Evolutionary conservation across 345 rosid species (phyloP).

Genomic region (Conringia planisiliqua): DNA sequence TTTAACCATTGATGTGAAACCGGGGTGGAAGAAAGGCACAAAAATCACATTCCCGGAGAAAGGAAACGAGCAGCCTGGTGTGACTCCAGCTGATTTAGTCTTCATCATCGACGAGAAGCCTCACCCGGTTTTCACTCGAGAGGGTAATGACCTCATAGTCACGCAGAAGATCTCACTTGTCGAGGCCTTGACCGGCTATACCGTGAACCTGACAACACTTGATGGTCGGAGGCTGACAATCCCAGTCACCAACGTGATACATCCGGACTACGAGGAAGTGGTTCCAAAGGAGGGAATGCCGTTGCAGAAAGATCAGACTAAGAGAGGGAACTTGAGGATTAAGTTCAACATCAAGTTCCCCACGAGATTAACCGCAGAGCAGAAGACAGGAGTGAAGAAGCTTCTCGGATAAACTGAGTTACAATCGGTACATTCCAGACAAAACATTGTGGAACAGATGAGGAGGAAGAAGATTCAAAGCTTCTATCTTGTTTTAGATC

Average conservation of each 20-base stretch:
- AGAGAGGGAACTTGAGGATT: constrained; percentile 52
- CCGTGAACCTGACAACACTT: constrained; percentile 44
- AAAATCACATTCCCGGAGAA: constrained; percentile 54
- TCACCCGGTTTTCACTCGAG: constrained; percentile 51
- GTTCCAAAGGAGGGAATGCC: constrained; percentile 65
- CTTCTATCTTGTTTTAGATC: constrained; percentile 4
- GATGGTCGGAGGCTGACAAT: constrained; percentile 52
- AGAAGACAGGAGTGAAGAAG: constrained; percentile 51
- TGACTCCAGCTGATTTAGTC: constrained; percentile 45
- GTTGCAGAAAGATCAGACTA: constrained; percentile 47
- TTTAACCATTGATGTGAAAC: constrained; percentile 46
- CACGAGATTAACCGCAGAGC: constrained; percentile 42
- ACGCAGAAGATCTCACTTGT: constrained; percentile 45
- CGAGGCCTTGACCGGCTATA: constrained; percentile 58
- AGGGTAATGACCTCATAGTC: constrained; percentile 50
- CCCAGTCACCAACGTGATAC: constrained; percentile 43
- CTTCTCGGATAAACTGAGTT: constrained; percentile 30
- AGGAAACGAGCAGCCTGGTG: constrained; percentile 50
- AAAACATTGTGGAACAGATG: not conserved
- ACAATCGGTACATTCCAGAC: not conserved
- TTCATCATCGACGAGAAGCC: constrained; percentile 65
- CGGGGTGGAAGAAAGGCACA: constrained; percentile 57
- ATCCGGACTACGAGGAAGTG: constrained; percentile 51
- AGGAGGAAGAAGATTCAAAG: not conserved
- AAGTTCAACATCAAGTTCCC: constrained; percentile 66